A percentile compares a stretch with the other conserved stretches of the same genome.
Evolutionary conservation across 2,329 filamentous ascomycete species (phyloP).

Genomic region (Fusarium torulosum): DNA sequence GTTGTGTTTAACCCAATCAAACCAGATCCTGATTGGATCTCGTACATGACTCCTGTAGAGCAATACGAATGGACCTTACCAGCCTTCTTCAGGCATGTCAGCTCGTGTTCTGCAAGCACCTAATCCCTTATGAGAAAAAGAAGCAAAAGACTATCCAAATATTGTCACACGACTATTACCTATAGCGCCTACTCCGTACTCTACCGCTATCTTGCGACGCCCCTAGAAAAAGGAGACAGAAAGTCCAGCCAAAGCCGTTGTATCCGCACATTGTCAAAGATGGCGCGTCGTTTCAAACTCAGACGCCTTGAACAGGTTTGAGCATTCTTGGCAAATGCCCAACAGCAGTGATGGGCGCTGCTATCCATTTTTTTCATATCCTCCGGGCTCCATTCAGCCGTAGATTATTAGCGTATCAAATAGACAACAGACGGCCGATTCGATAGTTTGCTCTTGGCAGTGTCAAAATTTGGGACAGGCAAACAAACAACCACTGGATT

Average conservation of each 20-base stretch:
- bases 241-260: slow-evolving; percentile 14
- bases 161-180: background rate
- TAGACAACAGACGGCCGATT: slow-evolving; percentile 7
- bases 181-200: no score
- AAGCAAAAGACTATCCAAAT: no score
- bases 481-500: slow-evolving; percentile 4
- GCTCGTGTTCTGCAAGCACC: background rate
- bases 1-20: no score
- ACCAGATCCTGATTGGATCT: background rate
- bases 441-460: slow-evolving; percentile 20
- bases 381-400: background rate
- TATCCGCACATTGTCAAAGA: slow-evolving; percentile 6
- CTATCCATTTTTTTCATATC: slow-evolving; percentile 26
- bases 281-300: slow-evolving; percentile 24
- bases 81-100: slow-evolving; percentile 1
- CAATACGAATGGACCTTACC: background rate
- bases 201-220: background rate
- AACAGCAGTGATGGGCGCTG: slow-evolving; percentile 4
- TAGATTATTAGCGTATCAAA: slow-evolving; percentile 1
- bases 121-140: background rate
- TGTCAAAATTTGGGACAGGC: slow-evolving; percentile 14
- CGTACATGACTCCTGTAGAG: background rate
- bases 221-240: slow-evolving; percentile 1
- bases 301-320: slow-evolving; percentile 25
- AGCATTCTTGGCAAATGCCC: slow-evolving; percentile 22